Base-by-base conservation (phyloP, 2,329 filamentous ascomycete genomes). In the Venturia carpophila region DNA sequence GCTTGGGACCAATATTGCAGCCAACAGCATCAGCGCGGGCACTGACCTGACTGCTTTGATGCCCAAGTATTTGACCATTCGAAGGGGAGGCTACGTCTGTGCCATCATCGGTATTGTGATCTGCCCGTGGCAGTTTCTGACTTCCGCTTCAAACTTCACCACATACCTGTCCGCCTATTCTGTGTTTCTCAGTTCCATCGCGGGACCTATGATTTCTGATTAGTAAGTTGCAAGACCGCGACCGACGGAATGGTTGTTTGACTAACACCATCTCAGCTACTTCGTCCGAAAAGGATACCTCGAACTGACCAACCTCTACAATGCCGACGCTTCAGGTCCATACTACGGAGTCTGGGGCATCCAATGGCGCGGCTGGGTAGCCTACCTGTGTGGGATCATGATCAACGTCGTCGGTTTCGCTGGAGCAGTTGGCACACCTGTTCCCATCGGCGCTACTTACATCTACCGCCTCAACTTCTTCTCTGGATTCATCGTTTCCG, bases 391-490 rank as follows among this genome's bases (percentile, higher is more conserved):
- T 0, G 92, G 92, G 13, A 95, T 96, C 68, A 73, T 94, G 6
- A 88, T 96, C 80, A 96, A 96, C 70, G 89, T 97, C 5, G 91
- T 96, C 5, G 92, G 92, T 0, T 97, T 97, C 69, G 92, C 87
- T 0, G 92, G 91, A 3, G 91, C 89, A 0, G 83, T 96, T 30
- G 91, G 91, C 0, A 76, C 74, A 21, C 72, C 77, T 0, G 91
- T 96, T 0, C 92, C 93, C 0, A 79, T 84, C 5, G 92, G 88
- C 0, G 92, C 92, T 0, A 85, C 83, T 0, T 96, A 96, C 72
- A 85, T 97, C 67, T 97, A 96, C 79, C 90, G 92, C 69, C 72
- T 97, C 70, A 96, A 96, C 76, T 97, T 92, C 79, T 95, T 97
- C 74, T 83, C 84, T 56, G 92, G 92, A 0, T 92, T 96, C 73